Conservation (phyloP, 805 yeast genomes). For the Hemisphaericaspora nanyangensis region DNA sequence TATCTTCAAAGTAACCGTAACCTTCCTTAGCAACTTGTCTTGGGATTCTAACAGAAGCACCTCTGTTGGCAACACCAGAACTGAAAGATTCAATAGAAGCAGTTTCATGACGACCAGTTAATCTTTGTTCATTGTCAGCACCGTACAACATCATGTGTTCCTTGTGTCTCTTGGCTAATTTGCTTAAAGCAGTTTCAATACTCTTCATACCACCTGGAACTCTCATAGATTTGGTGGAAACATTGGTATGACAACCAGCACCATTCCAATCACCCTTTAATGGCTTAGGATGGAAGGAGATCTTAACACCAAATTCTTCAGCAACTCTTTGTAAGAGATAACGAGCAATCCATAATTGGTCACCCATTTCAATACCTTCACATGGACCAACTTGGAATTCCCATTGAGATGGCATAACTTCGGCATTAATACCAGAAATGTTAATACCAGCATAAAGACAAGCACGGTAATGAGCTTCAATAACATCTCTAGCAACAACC, state of each 20-base stretch:
- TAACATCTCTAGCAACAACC: conserved; percentile 96
- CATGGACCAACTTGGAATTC: conserved; percentile 99
- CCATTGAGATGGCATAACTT: conserved; percentile 99
- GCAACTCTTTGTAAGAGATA: conserved; percentile 91
- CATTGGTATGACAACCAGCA: conserved; percentile 99
- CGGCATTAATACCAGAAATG: conserved; percentile 97
- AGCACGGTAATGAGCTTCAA: conserved; percentile 99
- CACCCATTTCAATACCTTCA: conserved; percentile 94
- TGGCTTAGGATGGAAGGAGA: conserved; percentile 99
- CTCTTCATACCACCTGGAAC: conserved; percentile 91
- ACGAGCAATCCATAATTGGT: conserved; percentile 94
- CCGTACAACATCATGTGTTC: conserved; percentile 96
- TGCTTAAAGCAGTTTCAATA: conserved; percentile 89
- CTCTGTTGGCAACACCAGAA: conserved; percentile 99
- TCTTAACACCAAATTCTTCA: conserved; percentile 98
- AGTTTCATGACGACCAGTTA: conserved; percentile 98
- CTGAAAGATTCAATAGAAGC: conserved; percentile 90
- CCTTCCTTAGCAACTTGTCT: conserved; percentile 98
- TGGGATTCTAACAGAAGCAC: conserved; percentile 98
- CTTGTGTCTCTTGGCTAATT: conserved; percentile 91
- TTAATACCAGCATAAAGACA: conserved; percentile 88
- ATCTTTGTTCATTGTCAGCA: conserved; percentile 89
- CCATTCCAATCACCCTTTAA: conserved; percentile 99
- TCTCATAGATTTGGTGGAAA: conserved; percentile 91
- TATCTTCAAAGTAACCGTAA: conserved; percentile 97